phyloP scores from a whole-genome alignment of 2,329 filamentous ascomycete genomes.

The Aspergillus versicolor region DNA sequence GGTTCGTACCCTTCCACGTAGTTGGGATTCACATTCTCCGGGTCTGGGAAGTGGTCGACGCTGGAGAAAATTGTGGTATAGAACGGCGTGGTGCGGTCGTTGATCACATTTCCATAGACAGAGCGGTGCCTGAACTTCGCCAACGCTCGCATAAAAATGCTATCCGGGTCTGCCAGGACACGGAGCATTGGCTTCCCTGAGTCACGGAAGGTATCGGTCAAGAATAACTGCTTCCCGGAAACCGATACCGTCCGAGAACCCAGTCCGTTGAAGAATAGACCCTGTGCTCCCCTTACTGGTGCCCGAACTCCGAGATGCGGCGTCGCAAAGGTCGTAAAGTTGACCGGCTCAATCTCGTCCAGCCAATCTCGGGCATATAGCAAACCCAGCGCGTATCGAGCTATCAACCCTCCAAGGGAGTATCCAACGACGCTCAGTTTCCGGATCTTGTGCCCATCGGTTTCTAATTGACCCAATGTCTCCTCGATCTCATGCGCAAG shows the following conservation, averaged over 20 bases:
- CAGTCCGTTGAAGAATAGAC: conserved; percentile 76
- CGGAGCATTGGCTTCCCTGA: conserved; percentile 78
- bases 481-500: conserved; percentile 64
- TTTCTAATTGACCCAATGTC: conserved; percentile 53
- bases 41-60: conserved; percentile 72
- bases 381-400: conserved; percentile 82
- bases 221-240: conserved; percentile 84
- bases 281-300: conserved; percentile 65
- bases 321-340: conserved; percentile 90
- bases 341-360: conserved; percentile 78
- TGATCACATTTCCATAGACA: conserved; percentile 82
- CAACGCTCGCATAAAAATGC: conserved; percentile 81
- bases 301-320: conserved; percentile 77
- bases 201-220: conserved; percentile 79
- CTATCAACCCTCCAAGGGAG: conserved; percentile 82
- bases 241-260: conserved; percentile 77
- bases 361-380: conserved; percentile 78
- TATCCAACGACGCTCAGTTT: conserved; percentile 89
- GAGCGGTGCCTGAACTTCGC: conserved; percentile 72
- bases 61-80: conserved; percentile 79
- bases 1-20: conserved; percentile 72
- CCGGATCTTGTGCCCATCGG: conserved; percentile 67
- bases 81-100: conserved; percentile 78
- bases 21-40: conserved; percentile 67
- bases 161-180: conserved; percentile 77